Base-by-base conservation (phyloP, 1,284 basidiomycete species). In the Ustilago crameri region DNA sequence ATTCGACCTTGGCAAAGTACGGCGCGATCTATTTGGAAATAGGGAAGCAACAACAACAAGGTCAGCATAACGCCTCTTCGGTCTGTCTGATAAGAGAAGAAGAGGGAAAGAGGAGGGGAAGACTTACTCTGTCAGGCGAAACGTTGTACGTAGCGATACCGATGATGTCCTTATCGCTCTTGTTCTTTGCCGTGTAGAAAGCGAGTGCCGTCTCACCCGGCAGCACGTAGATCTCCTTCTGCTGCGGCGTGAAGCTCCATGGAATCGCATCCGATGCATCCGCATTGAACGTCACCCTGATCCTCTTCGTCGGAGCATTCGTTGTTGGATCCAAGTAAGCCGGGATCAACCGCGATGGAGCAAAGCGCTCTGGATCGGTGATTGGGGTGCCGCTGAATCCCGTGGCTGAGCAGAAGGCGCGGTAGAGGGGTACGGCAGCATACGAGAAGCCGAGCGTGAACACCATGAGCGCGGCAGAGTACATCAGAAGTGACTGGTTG, bases 91-190 rank as follows among this genome's bases (percentile, higher is more conserved):
- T 18, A 42, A 27, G 12, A 43, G 23, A 34, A n/a, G 42, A 20
- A 24, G 15, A 35, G 23, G 15, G 34, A 15, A 5, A 32, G 35
- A 9, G 54, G 14, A 10, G 37, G 37, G 34, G 15, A 14, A 51
- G 15, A 32, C 90, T 53, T 82, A 96, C 95, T 80, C 91, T 87
- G 80, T 93, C 91, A 14, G 93, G 93, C 0, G 93, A 92, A 43
- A 96, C 93, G 84, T 98, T 99, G 84, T 99, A 98, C 8, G 96
- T 98, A 20, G 95, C 95, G 84, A 99, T 98, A 0, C 96, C 96
- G 80, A 98, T 95, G 57, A 99, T 89, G 83, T 98, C 96, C 73
- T 91, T 87, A 43, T 89, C 86, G 12, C 90, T 90, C 51, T 87
- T 88, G 79, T 98, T 99, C 85, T 88, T 93, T 10, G 95, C 96